Conservation (phyloP, 2,329 filamentous ascomycete species). For the Leptoxyphium fumago region DNA sequence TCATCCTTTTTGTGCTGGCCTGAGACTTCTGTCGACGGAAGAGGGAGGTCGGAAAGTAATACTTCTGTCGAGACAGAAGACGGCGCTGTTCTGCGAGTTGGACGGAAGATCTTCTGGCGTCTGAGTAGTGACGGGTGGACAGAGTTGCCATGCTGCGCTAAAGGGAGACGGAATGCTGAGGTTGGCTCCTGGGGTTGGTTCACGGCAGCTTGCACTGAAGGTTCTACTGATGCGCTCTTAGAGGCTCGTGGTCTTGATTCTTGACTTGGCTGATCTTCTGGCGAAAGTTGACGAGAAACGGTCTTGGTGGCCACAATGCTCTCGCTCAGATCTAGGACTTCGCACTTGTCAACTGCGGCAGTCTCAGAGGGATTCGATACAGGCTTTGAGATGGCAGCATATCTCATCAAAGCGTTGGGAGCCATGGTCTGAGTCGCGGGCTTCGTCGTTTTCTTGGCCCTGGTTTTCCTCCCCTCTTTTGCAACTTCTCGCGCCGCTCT, state of each 20-base stretch:
- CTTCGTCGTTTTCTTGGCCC: slow-evolving; percentile 1
- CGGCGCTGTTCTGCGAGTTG: not conserved
- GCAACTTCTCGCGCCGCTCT: slow-evolving; percentile 10
- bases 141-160: not conserved
- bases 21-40: not conserved
- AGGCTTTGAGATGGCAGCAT: slow-evolving; percentile 8
- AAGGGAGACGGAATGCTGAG: not conserved
- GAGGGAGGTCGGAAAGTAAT: not conserved
- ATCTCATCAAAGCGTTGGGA: slow-evolving; percentile 8
- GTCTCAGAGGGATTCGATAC: not conserved
- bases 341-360: not conserved
- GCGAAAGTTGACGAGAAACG: not conserved
- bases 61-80: not conserved
- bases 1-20: not conserved
- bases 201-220: not conserved
- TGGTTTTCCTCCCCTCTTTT: slow-evolving; percentile 7
- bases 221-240: not conserved
- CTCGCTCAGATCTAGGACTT: not conserved
- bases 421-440: slow-evolving; percentile 3
- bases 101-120: not conserved
- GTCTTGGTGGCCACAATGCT: not conserved
- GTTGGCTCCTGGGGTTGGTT: not conserved
- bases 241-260: not conserved
- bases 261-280: not conserved
- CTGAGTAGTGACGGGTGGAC: not conserved